phyloP scores from a whole-genome alignment of 805 yeast species.

The Candida sonorensis region DNA sequence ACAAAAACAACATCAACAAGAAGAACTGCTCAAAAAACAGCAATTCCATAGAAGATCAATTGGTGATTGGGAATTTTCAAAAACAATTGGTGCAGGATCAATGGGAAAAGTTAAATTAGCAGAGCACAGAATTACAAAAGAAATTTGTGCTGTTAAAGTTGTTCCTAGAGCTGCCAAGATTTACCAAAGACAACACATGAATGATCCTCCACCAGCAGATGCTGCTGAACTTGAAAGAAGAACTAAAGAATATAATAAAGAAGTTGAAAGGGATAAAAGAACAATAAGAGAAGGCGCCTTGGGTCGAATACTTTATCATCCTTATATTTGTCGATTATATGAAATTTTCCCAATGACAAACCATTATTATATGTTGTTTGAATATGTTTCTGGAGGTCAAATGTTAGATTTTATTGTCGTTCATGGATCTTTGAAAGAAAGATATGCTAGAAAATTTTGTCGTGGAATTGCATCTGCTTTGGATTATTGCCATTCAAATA shows the following conservation, averaged over 20 bases:
- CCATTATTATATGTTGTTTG: slow-evolving; percentile 95
- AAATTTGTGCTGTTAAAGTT: slow-evolving; percentile 86
- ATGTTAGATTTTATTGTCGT: slow-evolving; percentile 94
- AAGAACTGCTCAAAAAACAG: slow-evolving; percentile 20
- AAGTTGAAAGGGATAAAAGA: slow-evolving; percentile 83
- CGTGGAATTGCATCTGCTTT: slow-evolving; percentile 91
- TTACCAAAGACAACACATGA: slow-evolving; percentile 63
- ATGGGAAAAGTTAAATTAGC: slow-evolving; percentile 99
- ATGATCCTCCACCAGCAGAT: slow-evolving; percentile 59
- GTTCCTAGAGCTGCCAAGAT: slow-evolving; percentile 83
- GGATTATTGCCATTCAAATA: slow-evolving; percentile 88
- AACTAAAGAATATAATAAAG: slow-evolving; percentile 70
- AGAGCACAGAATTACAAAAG: slow-evolving; percentile 70
- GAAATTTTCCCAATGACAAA: slow-evolving; percentile 96
- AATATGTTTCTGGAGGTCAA: slow-evolving; percentile 95
- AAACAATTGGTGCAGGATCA: slow-evolving; percentile 96
- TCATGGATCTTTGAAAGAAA: slow-evolving; percentile 90
- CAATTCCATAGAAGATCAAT: slow-evolving; percentile 79
- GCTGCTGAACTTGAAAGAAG: slow-evolving; percentile 52
- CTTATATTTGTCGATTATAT: slow-evolving; percentile 82
- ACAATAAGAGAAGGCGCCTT: slow-evolving; percentile 94
- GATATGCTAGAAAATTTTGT: slow-evolving; percentile 90
- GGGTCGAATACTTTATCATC: slow-evolving; percentile 85
- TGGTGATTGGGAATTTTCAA: slow-evolving; percentile 95
- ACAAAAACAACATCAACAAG: slow-evolving; percentile 5